Conservation (phyloP, 441 rosid species). For the Aleurites moluccanus region DNA sequence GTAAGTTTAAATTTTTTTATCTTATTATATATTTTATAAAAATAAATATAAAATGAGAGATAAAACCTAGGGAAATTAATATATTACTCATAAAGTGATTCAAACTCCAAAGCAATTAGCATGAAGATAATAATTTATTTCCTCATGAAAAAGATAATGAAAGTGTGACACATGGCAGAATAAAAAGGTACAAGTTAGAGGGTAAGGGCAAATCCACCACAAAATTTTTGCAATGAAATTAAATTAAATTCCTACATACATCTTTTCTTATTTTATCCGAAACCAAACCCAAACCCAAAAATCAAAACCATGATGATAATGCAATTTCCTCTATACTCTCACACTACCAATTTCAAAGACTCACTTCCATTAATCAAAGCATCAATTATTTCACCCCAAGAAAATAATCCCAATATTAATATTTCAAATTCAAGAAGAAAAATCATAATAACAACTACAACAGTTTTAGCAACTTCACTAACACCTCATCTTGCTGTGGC, state of each 20-base stretch:
- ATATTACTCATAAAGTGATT: no score
- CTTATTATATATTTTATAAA: no score
- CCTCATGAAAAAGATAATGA: conserved; percentile 8
- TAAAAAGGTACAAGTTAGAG: conserved; percentile 18
- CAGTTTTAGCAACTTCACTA: conserved; percentile 21
- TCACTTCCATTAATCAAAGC: conserved; percentile 21
- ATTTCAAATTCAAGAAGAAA: conserved; percentile 32
- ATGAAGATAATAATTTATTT: not conserved
- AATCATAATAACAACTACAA: conserved; percentile 31
- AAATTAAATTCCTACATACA: not conserved
- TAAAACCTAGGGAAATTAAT: no score
- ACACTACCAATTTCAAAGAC: conserved; percentile 12
- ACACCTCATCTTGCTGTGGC: conserved; percentile 44
- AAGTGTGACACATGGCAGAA: conserved; percentile 29
- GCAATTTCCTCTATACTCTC: conserved; percentile 20
- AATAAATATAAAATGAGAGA: no score
- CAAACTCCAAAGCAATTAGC: not conserved
- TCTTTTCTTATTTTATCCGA: conserved; percentile 22
- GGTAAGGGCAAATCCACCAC: not conserved
- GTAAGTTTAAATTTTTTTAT: no score
- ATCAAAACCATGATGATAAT: not conserved
- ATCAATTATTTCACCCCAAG: conserved; percentile 18
- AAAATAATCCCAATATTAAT: not conserved
- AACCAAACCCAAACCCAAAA: not conserved
- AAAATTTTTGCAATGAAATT: not conserved